Conservation (phyloP, 2,329 filamentous ascomycete genomes). For the Exophiala spinifera region DNA sequence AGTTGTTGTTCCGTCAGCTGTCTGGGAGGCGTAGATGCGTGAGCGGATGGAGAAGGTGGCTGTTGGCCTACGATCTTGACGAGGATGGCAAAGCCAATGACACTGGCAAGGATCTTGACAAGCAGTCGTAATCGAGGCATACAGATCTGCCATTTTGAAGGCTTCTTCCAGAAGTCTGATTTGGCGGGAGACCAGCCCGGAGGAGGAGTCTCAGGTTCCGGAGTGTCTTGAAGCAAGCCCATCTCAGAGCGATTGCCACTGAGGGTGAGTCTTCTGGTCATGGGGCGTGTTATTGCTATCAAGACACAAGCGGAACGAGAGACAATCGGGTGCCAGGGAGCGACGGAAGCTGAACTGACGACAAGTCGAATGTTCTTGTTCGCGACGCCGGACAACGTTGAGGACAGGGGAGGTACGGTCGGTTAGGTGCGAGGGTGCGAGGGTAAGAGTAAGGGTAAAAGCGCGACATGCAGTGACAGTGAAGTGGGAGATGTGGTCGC, state of each 20-base stretch:
- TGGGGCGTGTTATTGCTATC: slow-evolving; percentile 2
- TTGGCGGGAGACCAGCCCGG: slow-evolving; percentile 28
- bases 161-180: slow-evolving; percentile 29
- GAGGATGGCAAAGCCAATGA: slow-evolving; percentile 22
- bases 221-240: slow-evolving; percentile 25
- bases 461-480: too few relatives aligned
- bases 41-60: slow-evolving; percentile 12
- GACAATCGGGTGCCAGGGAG: too few relatives aligned
- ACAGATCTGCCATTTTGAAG: slow-evolving; percentile 31
- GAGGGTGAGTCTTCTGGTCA: slow-evolving; percentile 29
- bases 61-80: slow-evolving; percentile 24
- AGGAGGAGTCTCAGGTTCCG: slow-evolving; percentile 28
- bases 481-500: slow-evolving; percentile 2
- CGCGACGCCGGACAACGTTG: too few relatives aligned
- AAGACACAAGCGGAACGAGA: background rate
- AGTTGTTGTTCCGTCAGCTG: slow-evolving; percentile 23
- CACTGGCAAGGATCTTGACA: slow-evolving; percentile 21
- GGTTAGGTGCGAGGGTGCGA: background rate
- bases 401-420: too few relatives aligned
- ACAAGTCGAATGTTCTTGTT: too few relatives aligned
- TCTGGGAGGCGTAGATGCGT: slow-evolving; percentile 11
- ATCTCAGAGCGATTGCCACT: slow-evolving; percentile 29
- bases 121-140: slow-evolving; percentile 28
- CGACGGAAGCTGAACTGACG: too few relatives aligned
- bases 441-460: slow-evolving; percentile 3